phyloP scores from a whole-genome alignment of 768 basidiomycete genomes.

The Naganishia vishniacii region DNA sequence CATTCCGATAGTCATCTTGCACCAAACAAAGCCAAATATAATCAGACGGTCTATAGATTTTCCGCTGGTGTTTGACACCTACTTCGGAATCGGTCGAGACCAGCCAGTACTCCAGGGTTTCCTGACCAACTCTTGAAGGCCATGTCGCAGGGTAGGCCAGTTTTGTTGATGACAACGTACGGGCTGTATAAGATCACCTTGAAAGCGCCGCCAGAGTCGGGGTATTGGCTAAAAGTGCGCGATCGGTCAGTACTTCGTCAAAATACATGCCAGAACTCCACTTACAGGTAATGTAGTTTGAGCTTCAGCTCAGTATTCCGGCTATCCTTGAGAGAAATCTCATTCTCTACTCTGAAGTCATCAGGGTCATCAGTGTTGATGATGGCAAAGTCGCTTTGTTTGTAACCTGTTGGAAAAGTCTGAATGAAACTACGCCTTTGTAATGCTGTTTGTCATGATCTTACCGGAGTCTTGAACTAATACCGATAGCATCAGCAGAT shows the following conservation, averaged over 20 bases:
- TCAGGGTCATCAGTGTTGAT: constrained; percentile 89
- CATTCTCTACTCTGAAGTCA: constrained; percentile 75
- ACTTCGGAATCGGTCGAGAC: constrained; percentile 57
- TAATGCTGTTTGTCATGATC: constrained; percentile 28
- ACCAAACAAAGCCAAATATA: constrained; percentile 24
- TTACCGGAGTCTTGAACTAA: constrained; percentile 81
- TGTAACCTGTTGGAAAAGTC: constrained; percentile 60
- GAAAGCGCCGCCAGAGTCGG: constrained; percentile 89
- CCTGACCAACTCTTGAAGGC: constrained; percentile 58
- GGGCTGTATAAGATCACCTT: constrained; percentile 91
- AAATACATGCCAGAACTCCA: constrained; percentile 18
- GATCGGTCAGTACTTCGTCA: background rate
- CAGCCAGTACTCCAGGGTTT: constrained; percentile 73
- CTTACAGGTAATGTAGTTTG: constrained; percentile 83
- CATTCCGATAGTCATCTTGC: constrained; percentile 45
- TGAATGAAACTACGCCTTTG: too few relatives aligned
- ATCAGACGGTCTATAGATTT: background rate
- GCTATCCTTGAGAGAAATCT: constrained; percentile 66
- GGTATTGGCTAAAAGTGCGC: constrained; percentile 51
- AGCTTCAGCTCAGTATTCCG: constrained; percentile 71
- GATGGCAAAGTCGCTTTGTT: constrained; percentile 92
- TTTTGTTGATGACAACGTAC: constrained; percentile 87
- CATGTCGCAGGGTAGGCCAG: constrained; percentile 71
- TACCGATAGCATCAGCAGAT: constrained; percentile 81
- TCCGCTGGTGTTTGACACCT: background rate